Evolutionary conservation across 106 monocot genomes (phyloP).

Genomic region (Agapanthus africanus): DNA sequence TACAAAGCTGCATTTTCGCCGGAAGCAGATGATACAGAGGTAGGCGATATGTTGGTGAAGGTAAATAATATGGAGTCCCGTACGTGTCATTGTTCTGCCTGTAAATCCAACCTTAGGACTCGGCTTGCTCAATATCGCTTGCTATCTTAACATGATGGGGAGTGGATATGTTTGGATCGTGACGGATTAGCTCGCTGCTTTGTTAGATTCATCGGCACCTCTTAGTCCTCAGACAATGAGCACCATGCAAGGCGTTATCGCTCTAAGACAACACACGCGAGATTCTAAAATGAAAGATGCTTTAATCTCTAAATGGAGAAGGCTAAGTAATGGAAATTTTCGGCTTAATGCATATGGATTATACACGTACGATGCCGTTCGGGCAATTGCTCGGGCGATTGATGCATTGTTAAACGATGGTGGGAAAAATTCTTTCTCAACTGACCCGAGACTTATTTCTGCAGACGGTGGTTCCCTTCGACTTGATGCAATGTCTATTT

Average conservation of each 20-base stretch:
- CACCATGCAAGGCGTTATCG: slow-evolving; percentile 64
- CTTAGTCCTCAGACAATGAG: slow-evolving; percentile 31
- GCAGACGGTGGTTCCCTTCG: slow-evolving; percentile 26
- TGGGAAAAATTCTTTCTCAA: slow-evolving; percentile 65
- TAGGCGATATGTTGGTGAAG: slow-evolving; percentile 28
- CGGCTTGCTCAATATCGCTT: slow-evolving; percentile 41
- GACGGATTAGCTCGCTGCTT: slow-evolving; percentile 69
- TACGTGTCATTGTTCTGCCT: slow-evolving; percentile 36
- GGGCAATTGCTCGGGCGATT: slow-evolving; percentile 59
- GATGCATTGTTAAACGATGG: slow-evolving; percentile 61
- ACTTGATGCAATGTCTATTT: slow-evolving; percentile 29
- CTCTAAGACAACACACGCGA: slow-evolving; percentile 56
- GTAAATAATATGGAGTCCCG: slow-evolving; percentile 42
- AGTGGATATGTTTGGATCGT: slow-evolving; percentile 87
- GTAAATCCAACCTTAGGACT: slow-evolving; percentile 27
- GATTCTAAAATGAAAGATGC: slow-evolving; percentile 38
- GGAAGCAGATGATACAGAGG: slow-evolving; percentile 16
- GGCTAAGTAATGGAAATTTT: slow-evolving; percentile 24
- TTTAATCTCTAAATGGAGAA: slow-evolving; percentile 52
- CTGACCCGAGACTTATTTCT: slow-evolving; percentile 39
- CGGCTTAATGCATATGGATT: slow-evolving; percentile 59
- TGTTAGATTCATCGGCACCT: slow-evolving; percentile 42
- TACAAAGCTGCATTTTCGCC: slow-evolving; percentile 37
- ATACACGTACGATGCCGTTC: slow-evolving; percentile 81
- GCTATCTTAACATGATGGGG: slow-evolving; percentile 54